These are phyloP conservation scores for Cryptomeria japonica DNA, from an alignment of 75 land plant genomes.

Conservation along the genomic window DNA sequence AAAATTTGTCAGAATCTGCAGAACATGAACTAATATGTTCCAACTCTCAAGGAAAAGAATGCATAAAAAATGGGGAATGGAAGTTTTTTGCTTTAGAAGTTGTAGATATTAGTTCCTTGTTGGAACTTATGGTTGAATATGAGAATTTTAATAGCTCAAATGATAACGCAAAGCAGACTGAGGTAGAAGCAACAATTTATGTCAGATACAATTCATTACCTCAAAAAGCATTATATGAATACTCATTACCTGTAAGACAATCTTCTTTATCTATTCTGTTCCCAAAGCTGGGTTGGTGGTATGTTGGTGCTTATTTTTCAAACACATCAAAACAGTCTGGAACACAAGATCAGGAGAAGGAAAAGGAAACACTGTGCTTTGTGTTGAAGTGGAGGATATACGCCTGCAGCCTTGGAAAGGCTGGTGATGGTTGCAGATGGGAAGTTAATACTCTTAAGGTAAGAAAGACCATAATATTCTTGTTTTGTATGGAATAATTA, in stretches of 20 bases:
- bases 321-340: constrained; percentile 22
- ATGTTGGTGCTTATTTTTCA: constrained; percentile 32
- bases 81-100: constrained; percentile 51
- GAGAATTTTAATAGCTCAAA: constrained; percentile 20
- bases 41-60: constrained; percentile 24
- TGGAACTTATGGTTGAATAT: constrained; percentile 31
- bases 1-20: not conserved
- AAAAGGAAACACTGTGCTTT: constrained; percentile 33
- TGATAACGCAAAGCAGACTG: constrained; percentile 17
- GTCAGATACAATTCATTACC: constrained; percentile 61
- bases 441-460: constrained; percentile 60
- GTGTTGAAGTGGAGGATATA: constrained; percentile 45
- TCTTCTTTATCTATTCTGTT: constrained; percentile 33
- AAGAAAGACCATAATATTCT: not conserved
- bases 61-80: constrained; percentile 34
- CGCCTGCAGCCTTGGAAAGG: constrained; percentile 47
- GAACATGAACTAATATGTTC: constrained; percentile 24
- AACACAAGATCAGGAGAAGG: not conserved
- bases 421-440: constrained; percentile 52
- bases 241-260: constrained; percentile 28
- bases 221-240: constrained; percentile 31
- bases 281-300: constrained; percentile 75
- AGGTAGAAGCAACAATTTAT: constrained; percentile 34
- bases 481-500: not conserved
- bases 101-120: constrained; percentile 18